Conservation (phyloP, 148 eudicot genomes). For the Heliosperma pusillum region DNA sequence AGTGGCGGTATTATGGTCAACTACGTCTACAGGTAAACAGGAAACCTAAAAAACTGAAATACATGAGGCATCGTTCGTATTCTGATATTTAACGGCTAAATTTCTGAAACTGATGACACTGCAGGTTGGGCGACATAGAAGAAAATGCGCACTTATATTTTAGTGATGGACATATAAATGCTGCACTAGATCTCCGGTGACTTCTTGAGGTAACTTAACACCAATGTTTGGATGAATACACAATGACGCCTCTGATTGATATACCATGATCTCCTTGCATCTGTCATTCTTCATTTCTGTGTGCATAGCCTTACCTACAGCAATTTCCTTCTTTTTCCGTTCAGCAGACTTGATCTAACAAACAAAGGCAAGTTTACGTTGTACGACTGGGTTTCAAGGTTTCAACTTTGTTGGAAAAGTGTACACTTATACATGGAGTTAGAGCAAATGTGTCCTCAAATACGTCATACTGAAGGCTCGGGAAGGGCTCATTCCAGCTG, state of each 20-base stretch:
- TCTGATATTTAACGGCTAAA: too few relatives aligned
- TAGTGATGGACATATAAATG: conserved; percentile 52
- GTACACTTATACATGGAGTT: neutral
- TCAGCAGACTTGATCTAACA: conserved; percentile 17
- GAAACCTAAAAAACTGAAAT: neutral
- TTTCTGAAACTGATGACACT: conserved; percentile 4
- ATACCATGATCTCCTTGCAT: too few relatives aligned
- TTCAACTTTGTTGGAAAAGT: conserved; percentile 8
- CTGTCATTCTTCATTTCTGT: too few relatives aligned
- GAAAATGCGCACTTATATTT: conserved; percentile 74
- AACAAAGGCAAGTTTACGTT: conserved; percentile 13
- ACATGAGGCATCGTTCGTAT: neutral
- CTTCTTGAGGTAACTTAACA: conserved; percentile 5
- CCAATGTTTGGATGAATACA: too few relatives aligned
- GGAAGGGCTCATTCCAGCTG: too few relatives aligned
- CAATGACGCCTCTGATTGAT: too few relatives aligned
- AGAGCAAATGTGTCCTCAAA: neutral
- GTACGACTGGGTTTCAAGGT: conserved; percentile 14
- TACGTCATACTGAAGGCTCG: neutral
- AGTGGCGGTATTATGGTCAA: conserved; percentile 95
- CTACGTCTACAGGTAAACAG: conserved; percentile 66
- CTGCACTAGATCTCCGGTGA: conserved; percentile 48
- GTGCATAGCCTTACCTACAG: neutral
- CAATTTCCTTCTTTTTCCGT: neutral
- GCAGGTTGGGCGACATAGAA: conserved; percentile 77